Evolutionary conservation across 1,284 basidiomycete genomes (phyloP), one percentile per base, ranked within the genome.

Genomic region (Lentinula novae-zelandiae): DNA sequence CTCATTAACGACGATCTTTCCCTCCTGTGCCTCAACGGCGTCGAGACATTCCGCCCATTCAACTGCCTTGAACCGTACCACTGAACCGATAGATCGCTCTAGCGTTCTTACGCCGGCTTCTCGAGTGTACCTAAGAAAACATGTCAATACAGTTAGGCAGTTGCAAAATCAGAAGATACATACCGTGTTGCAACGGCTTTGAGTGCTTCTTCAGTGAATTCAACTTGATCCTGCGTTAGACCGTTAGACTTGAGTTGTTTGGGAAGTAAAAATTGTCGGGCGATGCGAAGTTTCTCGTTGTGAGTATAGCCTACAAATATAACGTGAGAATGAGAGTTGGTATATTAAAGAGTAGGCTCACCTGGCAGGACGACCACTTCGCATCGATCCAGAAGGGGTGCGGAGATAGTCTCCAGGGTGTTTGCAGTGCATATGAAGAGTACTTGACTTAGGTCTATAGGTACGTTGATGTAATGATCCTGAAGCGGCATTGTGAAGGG

Each of bases 71-170:
- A 84, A 89, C 20, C 96, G 78, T 38, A 92, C 91, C 17, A 98
- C 85, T 17, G 88, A 85, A 8, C 92, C 94, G 52, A 98, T 88
- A 10, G 92, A 86, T 5, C 96, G 84, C 70, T 98, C 95, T 10
- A 98, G 82, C 33, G 86, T 89, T 34, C 95, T 84, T n/a, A 98
- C 95, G 34, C 96, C 95, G 0, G 95, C 95, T 74, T 97, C 92
- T 9, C 88, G 82, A 1, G 93, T 95, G 70, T 95, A 95, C 20
- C 60, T 61, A n/a, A 7, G 0, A 17, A 17, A 8, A 33, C 42
- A 52, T 44, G 15, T 50, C 12, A 53, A 17, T 8, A 57, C 9
- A 10, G 27, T 8, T 20, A 4, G 12, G 20, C 15, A 10, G 33
- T 39, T 31, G 44, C 7, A 20, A 9, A 20, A 22, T 2, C 3